Evolutionary conservation across 768 basidiomycete genomes (phyloP).

Genomic region (Xerocomus potaroensis): DNA sequence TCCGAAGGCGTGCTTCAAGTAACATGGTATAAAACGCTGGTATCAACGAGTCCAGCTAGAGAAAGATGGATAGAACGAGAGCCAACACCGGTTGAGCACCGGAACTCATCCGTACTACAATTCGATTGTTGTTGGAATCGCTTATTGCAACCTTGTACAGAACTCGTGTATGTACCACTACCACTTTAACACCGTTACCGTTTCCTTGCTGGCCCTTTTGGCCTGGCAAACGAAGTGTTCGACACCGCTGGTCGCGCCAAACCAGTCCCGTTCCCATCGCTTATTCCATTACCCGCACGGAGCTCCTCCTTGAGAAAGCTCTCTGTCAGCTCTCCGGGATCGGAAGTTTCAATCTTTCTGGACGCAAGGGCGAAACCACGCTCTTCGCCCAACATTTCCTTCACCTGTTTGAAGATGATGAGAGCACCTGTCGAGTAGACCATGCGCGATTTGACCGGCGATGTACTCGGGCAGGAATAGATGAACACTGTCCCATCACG

Average conservation of each 20-base stretch:
- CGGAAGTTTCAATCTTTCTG: conserved; percentile 80
- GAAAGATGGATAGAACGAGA: not conserved
- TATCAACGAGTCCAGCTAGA: not conserved
- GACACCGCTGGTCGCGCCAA: conserved; percentile 12
- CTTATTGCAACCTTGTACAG: not conserved
- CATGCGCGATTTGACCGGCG: conserved; percentile 85
- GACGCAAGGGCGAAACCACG: conserved; percentile 40
- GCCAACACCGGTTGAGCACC: not conserved
- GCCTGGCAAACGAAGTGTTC: conserved; percentile 59
- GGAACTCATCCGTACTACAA: conserved; percentile 25
- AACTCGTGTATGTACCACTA: not conserved
- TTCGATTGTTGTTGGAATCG: not conserved
- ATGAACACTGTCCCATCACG: conserved; percentile 61
- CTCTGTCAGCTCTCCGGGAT: conserved; percentile 68
- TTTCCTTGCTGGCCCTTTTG: conserved; percentile 63
- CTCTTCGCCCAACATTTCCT: conserved; percentile 43
- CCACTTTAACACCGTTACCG: too few relatives aligned
- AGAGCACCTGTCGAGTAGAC: conserved; percentile 74
- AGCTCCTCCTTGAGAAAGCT: conserved; percentile 58
- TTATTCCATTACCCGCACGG: conserved; percentile 25
- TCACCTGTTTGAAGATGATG: conserved; percentile 53
- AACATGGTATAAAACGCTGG: conserved; percentile 19
- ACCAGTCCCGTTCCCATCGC: conserved; percentile 5
- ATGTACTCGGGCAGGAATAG: conserved; percentile 82
- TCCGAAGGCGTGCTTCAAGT: conserved; percentile 12